phyloP scores from a whole-genome alignment of 305 asterid species.

The Caryopteris hybrid region DNA sequence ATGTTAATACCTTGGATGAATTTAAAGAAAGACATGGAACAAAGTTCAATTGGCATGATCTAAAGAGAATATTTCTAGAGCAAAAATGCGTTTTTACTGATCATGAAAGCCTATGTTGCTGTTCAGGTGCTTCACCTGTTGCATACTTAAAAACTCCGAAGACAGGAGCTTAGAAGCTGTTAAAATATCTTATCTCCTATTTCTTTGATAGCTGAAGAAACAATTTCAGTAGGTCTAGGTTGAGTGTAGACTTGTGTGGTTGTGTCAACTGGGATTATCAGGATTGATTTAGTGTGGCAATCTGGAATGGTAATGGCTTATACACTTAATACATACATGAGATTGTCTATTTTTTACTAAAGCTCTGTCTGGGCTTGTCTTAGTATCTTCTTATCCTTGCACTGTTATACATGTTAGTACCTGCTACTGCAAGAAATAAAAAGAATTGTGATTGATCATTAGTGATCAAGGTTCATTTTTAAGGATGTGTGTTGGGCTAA shows the following conservation, averaged over 20 bases:
- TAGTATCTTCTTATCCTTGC: background rate
- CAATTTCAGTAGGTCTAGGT: background rate
- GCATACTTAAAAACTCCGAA: background rate
- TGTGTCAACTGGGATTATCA: background rate
- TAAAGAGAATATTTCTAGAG: background rate
- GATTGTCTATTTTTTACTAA: background rate
- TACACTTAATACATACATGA: background rate
- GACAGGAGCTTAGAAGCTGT: background rate
- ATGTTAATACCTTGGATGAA: background rate
- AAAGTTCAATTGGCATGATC: background rate
- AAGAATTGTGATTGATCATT: background rate
- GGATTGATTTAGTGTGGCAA: slow-evolving; percentile 3
- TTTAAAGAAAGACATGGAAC: background rate
- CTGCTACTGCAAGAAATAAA: background rate
- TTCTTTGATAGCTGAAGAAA: background rate
- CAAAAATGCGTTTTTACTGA: background rate
- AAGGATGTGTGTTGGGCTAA: background rate
- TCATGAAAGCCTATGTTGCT: background rate
- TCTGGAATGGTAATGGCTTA: background rate
- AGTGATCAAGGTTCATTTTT: background rate
- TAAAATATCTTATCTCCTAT: background rate
- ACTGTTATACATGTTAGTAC: background rate
- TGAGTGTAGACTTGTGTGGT: background rate
- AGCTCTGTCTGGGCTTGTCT: background rate
- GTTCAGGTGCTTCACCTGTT: background rate